These are phyloP conservation scores for Colletotrichum sp. DNA, from an alignment of 2,329 filamentous ascomycete species.

Conservation along the genomic window DNA sequence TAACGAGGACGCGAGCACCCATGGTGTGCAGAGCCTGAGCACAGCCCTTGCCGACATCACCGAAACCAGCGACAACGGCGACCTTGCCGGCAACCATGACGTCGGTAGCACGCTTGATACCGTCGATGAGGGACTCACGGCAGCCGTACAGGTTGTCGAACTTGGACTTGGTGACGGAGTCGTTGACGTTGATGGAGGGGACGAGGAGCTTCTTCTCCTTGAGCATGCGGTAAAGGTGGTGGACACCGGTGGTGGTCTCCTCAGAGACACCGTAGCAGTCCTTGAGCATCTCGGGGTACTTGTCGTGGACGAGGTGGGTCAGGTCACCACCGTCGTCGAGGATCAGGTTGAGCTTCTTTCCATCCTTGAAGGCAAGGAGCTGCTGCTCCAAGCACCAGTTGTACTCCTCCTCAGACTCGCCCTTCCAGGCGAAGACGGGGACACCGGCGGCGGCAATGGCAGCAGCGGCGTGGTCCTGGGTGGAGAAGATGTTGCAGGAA, in stretches of 20 bases:
- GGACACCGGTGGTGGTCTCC: constrained; percentile 99
- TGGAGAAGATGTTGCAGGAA: constrained; percentile 99
- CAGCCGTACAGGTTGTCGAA: constrained; percentile 99
- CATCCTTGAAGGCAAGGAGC: constrained; percentile 94
- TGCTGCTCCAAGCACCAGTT: constrained; percentile 99
- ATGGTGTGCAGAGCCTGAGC: constrained; percentile 94
- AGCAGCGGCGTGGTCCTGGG: constrained; percentile 96
- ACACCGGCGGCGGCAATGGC: constrained; percentile 94
- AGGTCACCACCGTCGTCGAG: constrained; percentile 98
- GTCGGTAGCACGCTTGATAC: constrained; percentile 99
- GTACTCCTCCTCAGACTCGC: constrained; percentile 99
- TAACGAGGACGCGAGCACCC: constrained; percentile 95
- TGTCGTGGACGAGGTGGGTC: constrained; percentile 93
- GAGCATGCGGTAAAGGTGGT: constrained; percentile 99
- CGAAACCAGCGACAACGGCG: constrained; percentile 95
- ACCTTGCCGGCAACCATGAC: constrained; percentile 99
- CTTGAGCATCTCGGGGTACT: constrained; percentile 98
- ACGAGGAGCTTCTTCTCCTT: constrained; percentile 89
- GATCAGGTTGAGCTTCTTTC: constrained; percentile 96
- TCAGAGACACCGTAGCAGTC: constrained; percentile 98
- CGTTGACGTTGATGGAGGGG: constrained; percentile 98
- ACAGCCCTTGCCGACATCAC: constrained; percentile 99
- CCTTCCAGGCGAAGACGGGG: constrained; percentile 80
- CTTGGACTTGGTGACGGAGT: constrained; percentile 99
- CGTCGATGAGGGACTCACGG: constrained; percentile 97